Conservation (phyloP, 331 rosid genomes). For the Dryas integrifolia region DNA sequence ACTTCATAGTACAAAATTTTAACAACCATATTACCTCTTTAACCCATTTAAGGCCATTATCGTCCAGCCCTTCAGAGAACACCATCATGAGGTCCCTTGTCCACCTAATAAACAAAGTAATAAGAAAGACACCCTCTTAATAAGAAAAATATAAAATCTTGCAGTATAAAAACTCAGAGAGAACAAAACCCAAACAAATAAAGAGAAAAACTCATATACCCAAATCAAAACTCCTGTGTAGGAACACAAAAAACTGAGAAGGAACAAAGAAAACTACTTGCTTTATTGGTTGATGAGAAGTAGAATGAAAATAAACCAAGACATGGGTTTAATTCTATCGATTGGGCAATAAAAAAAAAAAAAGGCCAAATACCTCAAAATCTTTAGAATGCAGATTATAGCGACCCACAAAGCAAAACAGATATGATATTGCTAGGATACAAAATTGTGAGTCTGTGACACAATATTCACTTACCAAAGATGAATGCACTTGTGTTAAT, state of each 20-base stretch:
- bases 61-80: conserved; percentile 15
- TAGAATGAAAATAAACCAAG: background rate
- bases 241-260: background rate
- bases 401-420: background rate
- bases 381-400: background rate
- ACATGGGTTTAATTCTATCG: background rate
- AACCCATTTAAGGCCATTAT: conserved; percentile 23
- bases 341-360: no score
- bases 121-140: background rate
- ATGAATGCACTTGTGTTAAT: background rate
- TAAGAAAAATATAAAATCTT: background rate
- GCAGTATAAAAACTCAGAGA: no score
- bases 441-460: no score
- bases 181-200: background rate
- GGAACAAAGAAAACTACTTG: background rate
- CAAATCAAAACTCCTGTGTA: background rate
- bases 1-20: background rate
- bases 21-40: conserved; percentile 16
- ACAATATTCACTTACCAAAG: background rate
- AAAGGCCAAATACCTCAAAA: no score
- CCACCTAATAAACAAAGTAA: background rate
- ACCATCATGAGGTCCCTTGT: background rate
- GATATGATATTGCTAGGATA: background rate
- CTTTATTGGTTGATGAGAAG: background rate
- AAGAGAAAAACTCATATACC: no score